A percentile compares a stretch with the other conserved stretches of the same genome.
Conservation (phyloP, 129 eudicot genomes). For the Tagetes patula region DNA sequence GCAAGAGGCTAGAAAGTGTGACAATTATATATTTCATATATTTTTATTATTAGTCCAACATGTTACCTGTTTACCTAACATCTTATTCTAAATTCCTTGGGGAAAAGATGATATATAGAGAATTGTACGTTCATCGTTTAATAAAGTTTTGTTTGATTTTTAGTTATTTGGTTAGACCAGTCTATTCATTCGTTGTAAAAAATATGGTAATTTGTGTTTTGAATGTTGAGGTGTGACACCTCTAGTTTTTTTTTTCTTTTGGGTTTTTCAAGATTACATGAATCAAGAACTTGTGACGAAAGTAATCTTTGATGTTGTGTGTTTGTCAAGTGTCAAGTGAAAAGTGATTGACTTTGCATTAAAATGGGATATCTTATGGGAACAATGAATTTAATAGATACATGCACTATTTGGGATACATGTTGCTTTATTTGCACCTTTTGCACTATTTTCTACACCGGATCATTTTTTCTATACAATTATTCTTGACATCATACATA, state of each 20-base stretch:
- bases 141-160: too few relatives aligned
- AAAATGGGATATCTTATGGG: conserved; percentile 28
- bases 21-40: background rate
- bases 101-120: too few relatives aligned
- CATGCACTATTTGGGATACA: conserved; percentile 18
- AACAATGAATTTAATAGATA: conserved; percentile 14
- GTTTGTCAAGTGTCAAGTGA: conserved; percentile 31
- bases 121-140: too few relatives aligned
- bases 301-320: conserved; percentile 25
- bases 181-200: too few relatives aligned
- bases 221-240: background rate
- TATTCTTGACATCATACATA: background rate
- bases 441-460: background rate
- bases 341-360: conserved; percentile 34
- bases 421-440: conserved; percentile 7
- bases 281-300: conserved; percentile 13
- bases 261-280: background rate
- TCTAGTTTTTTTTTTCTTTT: background rate
- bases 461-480: background rate
- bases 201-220: background rate
- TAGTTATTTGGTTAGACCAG: too few relatives aligned
- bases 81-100: too few relatives aligned
- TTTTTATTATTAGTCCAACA: background rate
- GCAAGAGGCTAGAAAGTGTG: background rate
- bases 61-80: too few relatives aligned